Base-by-base conservation (phyloP, 257 asterid genomes). In the Gentiana dahurica region DNA sequence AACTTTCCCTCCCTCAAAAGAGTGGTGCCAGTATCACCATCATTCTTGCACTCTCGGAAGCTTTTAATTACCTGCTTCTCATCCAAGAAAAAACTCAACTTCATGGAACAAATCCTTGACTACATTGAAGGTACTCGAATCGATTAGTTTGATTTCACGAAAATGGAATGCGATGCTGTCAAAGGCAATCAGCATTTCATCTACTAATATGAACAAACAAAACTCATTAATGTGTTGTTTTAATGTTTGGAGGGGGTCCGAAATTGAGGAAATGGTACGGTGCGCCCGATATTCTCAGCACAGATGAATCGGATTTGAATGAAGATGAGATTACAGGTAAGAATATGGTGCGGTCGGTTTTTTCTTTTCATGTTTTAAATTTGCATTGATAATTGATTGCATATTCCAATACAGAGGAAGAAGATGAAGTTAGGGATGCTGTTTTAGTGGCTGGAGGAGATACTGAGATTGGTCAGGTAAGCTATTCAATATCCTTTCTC, bases 241-340 rank as follows among this genome's bases (percentile, higher is more conserved):
- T 34, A 64, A 36, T 15, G n/a, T 4, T 5, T 59, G 61, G 36
- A 43, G 98, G 98, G 24, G 98, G 98, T 67, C 98, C 96, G n/a
- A 91, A 91, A 82, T 81, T 91, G 56, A 79, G 98, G 81, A 91
- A 83, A 73, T 91, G 98, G 98, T 91, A 91, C 49, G 98, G 96
- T 60, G 98, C 98, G 65, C 83, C 98, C 12, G 94, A 91, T 75
- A 71, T 69, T 72, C 62, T 76, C 58, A 68, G 81, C 39, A 73
- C 77, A 70, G 89, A 76, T 65, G 94, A 71, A 71, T 68, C 79
- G 51, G 66, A 63, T 51, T 11, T 39, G 54, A 71, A 74, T 54
- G 87, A 73, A 65, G 84, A 83, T 47, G 84, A 68, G 67, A 51
- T 76, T 62, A 55, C 78, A 71, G 98, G 98, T 90, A 62, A 61